Base-by-base conservation (phyloP, 2,329 filamentous ascomycete genomes). In the Pseudocercospora eumusae region DNA sequence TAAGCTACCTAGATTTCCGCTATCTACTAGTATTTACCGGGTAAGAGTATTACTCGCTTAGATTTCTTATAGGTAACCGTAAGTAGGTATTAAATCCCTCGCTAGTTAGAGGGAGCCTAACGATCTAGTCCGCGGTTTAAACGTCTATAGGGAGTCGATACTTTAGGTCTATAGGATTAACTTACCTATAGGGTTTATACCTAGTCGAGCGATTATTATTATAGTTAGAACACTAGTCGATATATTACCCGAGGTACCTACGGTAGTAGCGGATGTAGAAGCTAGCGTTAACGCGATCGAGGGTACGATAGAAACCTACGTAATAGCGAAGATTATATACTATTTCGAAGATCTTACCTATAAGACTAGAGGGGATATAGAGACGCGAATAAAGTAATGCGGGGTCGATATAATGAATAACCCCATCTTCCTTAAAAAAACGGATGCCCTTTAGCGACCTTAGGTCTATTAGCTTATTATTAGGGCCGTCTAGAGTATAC, bases 121-220 rank as follows among this genome's bases (percentile, higher is more conserved):
- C 25, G 18, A 57, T 45, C 55, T 50, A 57, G 7, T 57, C 56
- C 6, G 8, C 4, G 1, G n/a, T 47, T n/a, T 57, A 50, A 3
- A 57, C 28, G 28, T 57, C 56, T 47, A 57, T 57, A 11, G n/a
- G 25, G 20, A 31, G 28, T 8, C 36, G 44, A 28, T 28, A 28
- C 21, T 23, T 10, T 57, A 57, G 11, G 25, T 57, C 40, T 45
- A 57, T 57, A 3, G 10, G 55, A n/a, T 45, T 23, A 20, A 57
- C 15, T 2, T 45, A 57, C 7, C 55, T 20, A 28, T 57, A 28
- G 18, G 23, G 55, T 7, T 45, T 40, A 21, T 57, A 45, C 18
- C 25, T 21, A 6, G 7, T 21, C 0, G 55, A 45, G 9, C 44
- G 10, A 18, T 57, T 57, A 20, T 27, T n/a, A 13, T 47, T n/a